A percentile compares a stretch with the other conserved stretches of the same genome.
Conservation (phyloP, 140 eudicot genomes). For the Eryngium alpinum region DNA sequence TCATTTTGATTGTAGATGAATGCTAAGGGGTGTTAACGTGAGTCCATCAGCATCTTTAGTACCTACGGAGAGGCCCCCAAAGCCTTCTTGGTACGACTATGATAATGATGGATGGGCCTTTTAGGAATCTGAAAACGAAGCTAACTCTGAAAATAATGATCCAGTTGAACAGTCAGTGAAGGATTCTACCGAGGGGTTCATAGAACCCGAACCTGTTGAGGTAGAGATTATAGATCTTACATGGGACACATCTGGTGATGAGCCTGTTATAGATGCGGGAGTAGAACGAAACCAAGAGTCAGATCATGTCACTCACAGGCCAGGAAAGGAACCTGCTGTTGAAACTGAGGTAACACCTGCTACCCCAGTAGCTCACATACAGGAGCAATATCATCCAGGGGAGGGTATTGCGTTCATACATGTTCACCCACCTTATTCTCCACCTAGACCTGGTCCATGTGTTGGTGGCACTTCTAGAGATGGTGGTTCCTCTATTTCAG, state of each 20-base stretch:
- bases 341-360: not conserved
- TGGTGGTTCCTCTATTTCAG: not conserved
- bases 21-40: no score
- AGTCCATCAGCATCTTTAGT: no score
- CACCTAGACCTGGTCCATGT: not conserved
- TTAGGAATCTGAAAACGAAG: no score
- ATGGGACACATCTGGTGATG: not conserved
- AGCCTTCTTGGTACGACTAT: no score
- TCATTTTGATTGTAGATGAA: not conserved
- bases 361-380: not conserved
- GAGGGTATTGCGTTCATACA: not conserved
- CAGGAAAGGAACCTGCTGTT: not conserved
- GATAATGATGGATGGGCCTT: no score
- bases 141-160: no score
- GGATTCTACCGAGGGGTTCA: not conserved
- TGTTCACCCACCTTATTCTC: not conserved
- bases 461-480: not conserved
- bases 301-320: not conserved
- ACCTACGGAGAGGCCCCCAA: no score
- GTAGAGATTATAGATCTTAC: not conserved
- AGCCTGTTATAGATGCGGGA: not conserved
- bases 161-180: not conserved
- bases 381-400: not conserved
- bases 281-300: not conserved
- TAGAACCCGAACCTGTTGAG: not conserved